These are phyloP conservation scores for Starmerella geochares DNA, from an alignment of 805 yeast species.

Conservation along the genomic window DNA sequence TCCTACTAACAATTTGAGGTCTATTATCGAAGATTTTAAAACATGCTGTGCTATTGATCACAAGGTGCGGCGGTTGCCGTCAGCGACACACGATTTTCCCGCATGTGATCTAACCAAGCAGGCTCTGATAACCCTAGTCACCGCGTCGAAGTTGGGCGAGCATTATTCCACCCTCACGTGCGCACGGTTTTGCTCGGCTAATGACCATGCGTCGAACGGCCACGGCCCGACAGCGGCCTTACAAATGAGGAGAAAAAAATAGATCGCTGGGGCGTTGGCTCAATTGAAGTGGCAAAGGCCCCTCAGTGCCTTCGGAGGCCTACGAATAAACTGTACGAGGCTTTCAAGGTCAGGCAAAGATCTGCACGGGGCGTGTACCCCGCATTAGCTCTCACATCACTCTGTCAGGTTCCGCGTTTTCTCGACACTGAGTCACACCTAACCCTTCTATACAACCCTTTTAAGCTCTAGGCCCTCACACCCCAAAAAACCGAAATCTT, in stretches of 20 bases:
- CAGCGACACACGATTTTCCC: too few species aligned
- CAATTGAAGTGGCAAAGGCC: too few species aligned
- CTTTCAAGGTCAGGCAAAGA: background rate
- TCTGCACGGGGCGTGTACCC: background rate
- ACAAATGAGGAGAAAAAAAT: background rate
- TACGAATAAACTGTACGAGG: too few species aligned
- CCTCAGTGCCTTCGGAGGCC: too few species aligned
- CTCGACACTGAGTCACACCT: background rate
- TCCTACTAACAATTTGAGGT: too few species aligned
- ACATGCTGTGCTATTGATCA: too few species aligned
- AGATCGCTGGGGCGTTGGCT: background rate
- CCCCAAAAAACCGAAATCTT: slow-evolving; percentile 1
- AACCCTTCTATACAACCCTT: background rate
- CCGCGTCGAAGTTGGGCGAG: background rate
- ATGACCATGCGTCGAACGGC: background rate
- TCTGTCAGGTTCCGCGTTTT: background rate
- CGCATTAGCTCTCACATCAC: background rate
- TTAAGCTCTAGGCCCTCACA: background rate
- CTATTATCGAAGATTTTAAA: too few species aligned
- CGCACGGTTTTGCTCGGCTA: background rate
- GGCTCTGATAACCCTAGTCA: background rate
- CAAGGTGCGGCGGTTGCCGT: too few species aligned
- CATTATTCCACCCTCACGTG: slow-evolving; percentile 2
- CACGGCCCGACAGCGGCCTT: background rate
- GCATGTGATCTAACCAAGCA: too few species aligned